These are phyloP conservation scores for Inga leiocalycina DNA, from an alignment of 306 rosid species.

Conservation along the genomic window DNA sequence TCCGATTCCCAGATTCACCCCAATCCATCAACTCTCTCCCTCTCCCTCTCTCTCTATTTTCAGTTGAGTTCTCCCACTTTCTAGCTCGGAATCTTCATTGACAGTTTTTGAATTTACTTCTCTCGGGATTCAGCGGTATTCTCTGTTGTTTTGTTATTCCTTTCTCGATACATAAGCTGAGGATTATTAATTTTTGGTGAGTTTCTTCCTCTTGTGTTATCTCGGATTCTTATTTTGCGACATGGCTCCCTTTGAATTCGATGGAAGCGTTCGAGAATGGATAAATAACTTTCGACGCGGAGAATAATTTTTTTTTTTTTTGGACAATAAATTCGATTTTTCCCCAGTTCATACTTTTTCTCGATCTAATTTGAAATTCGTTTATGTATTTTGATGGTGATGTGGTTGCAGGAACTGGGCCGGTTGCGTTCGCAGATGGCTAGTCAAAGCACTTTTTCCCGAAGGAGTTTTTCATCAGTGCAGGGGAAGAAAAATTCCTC, in stretches of 20 bases:
- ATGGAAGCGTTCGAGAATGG: neutral
- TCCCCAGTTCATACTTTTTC: neutral
- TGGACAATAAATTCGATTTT: neutral
- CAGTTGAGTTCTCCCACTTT: neutral
- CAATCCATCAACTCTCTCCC: neutral
- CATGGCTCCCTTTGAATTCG: slow-evolving; percentile 4
- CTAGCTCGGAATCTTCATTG: neutral
- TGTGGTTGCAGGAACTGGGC: slow-evolving; percentile 38
- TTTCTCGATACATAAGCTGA: neutral
- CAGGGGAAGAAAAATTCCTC: slow-evolving; percentile 51
- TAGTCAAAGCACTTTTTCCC: slow-evolving; percentile 69
- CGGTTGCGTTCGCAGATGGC: slow-evolving; percentile 51
- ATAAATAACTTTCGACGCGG: neutral
- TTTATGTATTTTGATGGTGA: neutral
- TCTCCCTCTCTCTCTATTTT: neutral
- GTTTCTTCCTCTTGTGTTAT: slow-evolving; percentile 12
- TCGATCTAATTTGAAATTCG: neutral
- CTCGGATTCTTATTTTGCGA: neutral
- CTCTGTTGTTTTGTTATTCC: neutral
- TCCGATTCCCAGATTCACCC: neutral
- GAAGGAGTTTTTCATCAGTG: slow-evolving; percentile 64
- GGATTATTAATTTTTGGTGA: slow-evolving; percentile 14
- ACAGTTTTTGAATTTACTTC: neutral
- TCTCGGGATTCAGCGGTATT: slow-evolving; percentile 9
- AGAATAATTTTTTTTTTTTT: neutral